These are phyloP conservation scores for Centrapalus pauciflorus DNA, from an alignment of 129 eudicot genomes.

Conservation along the genomic window DNA sequence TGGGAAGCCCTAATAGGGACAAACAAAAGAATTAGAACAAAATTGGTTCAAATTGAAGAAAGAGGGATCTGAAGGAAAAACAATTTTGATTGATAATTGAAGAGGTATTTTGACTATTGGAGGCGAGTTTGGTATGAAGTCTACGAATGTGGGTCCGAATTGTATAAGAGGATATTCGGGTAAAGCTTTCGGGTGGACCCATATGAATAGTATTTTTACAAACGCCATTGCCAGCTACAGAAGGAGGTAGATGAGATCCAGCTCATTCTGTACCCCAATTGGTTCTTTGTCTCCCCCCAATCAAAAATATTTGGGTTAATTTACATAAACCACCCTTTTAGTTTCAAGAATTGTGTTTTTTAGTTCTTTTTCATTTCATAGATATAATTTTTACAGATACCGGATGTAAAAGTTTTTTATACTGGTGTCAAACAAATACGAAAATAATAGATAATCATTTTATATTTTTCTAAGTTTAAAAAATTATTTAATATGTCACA, in stretches of 20 bases:
- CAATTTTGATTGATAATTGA: constrained; percentile 9
- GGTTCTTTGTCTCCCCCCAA: constrained; percentile 1
- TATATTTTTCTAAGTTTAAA: too few species aligned
- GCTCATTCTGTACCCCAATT: constrained; percentile 25
- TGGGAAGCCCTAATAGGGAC: constrained; percentile 14
- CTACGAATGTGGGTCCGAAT: constrained; percentile 25
- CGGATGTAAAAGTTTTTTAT: too few species aligned
- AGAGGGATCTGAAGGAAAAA: constrained; percentile 4
- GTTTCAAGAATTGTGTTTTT: not conserved
- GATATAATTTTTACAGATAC: too few species aligned
- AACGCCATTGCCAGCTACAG: constrained; percentile 34
- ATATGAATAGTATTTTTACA: constrained; percentile 10
- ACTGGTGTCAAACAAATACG: too few species aligned
- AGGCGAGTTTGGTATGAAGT: constrained; percentile 11
- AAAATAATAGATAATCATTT: too few species aligned
- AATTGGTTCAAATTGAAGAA: not conserved
- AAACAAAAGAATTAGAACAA: constrained; percentile 8
- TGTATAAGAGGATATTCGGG: constrained; percentile 12
- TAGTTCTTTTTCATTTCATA: too few species aligned
- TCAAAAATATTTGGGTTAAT: not conserved
- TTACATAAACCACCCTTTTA: constrained; percentile 1
- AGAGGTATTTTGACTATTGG: constrained; percentile 1
- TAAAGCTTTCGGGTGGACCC: constrained; percentile 25
- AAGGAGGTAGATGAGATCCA: constrained; percentile 26
- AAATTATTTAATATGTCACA: too few species aligned